Evolutionary conservation across 2,329 filamentous ascomycete species (phyloP).

Genomic region (Dothideomycetidae sp.): DNA sequence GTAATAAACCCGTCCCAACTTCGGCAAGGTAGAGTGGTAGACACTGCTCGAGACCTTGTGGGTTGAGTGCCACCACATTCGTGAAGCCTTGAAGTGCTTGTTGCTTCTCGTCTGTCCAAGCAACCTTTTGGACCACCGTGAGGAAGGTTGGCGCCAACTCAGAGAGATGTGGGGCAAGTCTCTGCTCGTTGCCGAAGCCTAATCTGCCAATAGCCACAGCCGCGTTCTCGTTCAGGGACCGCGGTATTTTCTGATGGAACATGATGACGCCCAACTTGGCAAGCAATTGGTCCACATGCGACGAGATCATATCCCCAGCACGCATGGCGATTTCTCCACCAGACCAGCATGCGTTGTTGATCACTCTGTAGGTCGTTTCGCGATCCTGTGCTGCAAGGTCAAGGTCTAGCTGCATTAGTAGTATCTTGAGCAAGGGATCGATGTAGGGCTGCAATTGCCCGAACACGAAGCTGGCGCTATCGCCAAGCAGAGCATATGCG

Average conservation of each 20-base stretch:
- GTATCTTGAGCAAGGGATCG: slow-evolving; percentile 57
- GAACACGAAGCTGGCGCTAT: slow-evolving; percentile 89
- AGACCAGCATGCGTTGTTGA: slow-evolving; percentile 98
- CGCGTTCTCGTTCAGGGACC: slow-evolving; percentile 82
- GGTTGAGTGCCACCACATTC: slow-evolving; percentile 69
- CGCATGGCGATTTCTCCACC: slow-evolving; percentile 82
- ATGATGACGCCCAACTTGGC: slow-evolving; percentile 69
- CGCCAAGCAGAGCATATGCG: slow-evolving; percentile 83
- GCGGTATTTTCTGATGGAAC: slow-evolving; percentile 69
- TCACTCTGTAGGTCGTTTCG: slow-evolving; percentile 74
- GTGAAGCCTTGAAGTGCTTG: slow-evolving; percentile 88
- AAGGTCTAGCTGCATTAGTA: slow-evolving; percentile 80
- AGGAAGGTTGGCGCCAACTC: slow-evolving; percentile 76
- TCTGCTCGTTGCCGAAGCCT: slow-evolving; percentile 62
- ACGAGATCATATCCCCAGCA: slow-evolving; percentile 55
- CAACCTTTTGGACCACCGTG: slow-evolving; percentile 65
- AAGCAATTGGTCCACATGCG: slow-evolving; percentile 64
- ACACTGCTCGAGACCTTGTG: slow-evolving; percentile 78
- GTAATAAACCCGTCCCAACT: slow-evolving; percentile 59
- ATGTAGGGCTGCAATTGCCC: slow-evolving; percentile 63
- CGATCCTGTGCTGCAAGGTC: slow-evolving; percentile 55
- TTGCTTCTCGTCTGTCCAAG: slow-evolving; percentile 84
- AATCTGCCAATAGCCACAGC: slow-evolving; percentile 83
- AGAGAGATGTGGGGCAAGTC: slow-evolving; percentile 63
- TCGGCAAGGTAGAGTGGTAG: slow-evolving; percentile 68